A percentile compares a stretch with the other conserved stretches of the same genome.
phyloP scores from a whole-genome alignment of 192 early-diverging fungal species.

The Coemansia sp. region DNA sequence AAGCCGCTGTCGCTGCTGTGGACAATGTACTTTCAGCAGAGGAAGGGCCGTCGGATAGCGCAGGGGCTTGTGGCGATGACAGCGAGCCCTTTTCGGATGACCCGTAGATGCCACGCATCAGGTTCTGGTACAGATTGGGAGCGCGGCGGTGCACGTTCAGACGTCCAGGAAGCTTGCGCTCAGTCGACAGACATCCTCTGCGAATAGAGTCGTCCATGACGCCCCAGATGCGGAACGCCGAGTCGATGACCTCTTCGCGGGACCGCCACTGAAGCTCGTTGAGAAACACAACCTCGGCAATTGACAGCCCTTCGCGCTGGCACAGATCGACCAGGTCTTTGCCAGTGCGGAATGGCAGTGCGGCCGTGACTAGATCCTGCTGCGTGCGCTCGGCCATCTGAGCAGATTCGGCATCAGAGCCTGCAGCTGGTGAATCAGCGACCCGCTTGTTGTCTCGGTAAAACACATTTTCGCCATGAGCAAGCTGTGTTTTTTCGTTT shows the following conservation, averaged over 20 bases:
- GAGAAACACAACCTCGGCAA: constrained; percentile 93
- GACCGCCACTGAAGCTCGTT: constrained; percentile 92
- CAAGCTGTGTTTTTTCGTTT: constrained; percentile 81
- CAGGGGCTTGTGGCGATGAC: constrained; percentile 12
- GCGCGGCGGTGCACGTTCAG: constrained; percentile 83
- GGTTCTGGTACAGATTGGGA: constrained; percentile 80
- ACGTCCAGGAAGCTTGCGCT: constrained; percentile 72
- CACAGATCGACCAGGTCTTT: constrained; percentile 79
- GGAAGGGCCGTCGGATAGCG: constrained; percentile 21
- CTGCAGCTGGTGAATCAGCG: constrained; percentile 4
- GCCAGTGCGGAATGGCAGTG: constrained; percentile 82
- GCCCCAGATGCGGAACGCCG: constrained; percentile 81
- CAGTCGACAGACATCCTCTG: constrained; percentile 67
- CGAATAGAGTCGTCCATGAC: constrained; percentile 89
- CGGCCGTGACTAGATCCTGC: constrained; percentile 74
- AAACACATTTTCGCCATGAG: constrained; percentile 71
- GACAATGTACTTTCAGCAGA: neutral
- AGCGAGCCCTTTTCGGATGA: constrained; percentile 34
- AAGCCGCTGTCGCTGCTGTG: neutral
- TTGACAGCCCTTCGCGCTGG: constrained; percentile 77
- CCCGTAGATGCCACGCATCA: constrained; percentile 76
- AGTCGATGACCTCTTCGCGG: constrained; percentile 73
- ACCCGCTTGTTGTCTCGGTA: constrained; percentile 48
- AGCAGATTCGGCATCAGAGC: constrained; percentile 28
- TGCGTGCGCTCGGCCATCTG: constrained; percentile 59